phyloP scores from a whole-genome alignment of 257 asterid genomes.

The Nicotiana noctiflora region DNA sequence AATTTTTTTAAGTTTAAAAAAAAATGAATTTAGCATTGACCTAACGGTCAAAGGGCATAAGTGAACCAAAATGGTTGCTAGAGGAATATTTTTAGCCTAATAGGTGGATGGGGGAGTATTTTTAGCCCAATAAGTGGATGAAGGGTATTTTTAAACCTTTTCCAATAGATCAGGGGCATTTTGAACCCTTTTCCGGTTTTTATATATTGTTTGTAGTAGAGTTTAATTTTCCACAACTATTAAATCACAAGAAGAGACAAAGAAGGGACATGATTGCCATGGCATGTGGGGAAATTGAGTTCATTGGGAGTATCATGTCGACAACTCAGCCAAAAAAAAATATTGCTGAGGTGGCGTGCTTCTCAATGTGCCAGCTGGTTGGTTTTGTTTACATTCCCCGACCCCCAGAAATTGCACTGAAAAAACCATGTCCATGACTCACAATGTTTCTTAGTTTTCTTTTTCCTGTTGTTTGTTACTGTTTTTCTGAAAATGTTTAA shows the following conservation, averaged over 20 bases:
- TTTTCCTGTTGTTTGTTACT: no score
- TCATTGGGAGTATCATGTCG: slow-evolving; percentile 11
- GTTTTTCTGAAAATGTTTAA: no score
- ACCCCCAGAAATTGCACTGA: neutral
- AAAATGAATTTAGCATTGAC: no score
- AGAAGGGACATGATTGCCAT: neutral
- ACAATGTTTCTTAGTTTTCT: neutral
- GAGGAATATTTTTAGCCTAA: no score
- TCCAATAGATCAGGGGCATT: no score
- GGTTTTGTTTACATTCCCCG: neutral
- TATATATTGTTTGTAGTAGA: neutral
- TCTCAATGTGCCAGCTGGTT: slow-evolving; percentile 15
- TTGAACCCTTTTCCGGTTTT: no score
- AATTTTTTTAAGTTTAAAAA: no score
- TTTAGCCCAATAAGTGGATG: no score
- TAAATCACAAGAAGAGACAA: neutral
- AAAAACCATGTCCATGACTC: neutral
- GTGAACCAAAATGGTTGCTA: no score
- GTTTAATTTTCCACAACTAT: neutral
- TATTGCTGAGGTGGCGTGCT: slow-evolving; percentile 7
- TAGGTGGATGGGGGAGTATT: no score
- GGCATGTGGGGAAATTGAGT: slow-evolving; percentile 5
- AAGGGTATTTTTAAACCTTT: no score
- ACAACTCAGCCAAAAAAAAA: neutral
- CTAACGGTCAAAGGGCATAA: no score